phyloP scores from a whole-genome alignment of 306 rosid species.

The Trifolium subterraneum region DNA sequence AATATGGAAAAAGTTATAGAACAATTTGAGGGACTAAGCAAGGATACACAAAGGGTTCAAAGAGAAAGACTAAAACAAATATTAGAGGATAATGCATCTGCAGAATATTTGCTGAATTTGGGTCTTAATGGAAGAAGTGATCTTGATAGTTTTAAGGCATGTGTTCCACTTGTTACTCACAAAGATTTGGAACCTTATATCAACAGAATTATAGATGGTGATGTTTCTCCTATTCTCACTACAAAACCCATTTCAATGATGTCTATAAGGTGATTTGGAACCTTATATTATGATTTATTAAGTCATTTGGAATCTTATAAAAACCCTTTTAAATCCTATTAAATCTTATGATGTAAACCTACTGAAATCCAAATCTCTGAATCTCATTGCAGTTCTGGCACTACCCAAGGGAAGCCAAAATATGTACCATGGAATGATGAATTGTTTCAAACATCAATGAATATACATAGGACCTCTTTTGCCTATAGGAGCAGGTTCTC shows the following conservation, averaged over 20 bases:
- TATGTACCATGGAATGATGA: constrained; percentile 88
- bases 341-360: background rate
- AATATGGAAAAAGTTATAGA: constrained; percentile 65
- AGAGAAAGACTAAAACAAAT: constrained; percentile 68
- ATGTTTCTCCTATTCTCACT: constrained; percentile 73
- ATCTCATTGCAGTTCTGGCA: constrained; percentile 79
- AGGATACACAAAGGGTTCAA: constrained; percentile 75
- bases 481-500: constrained; percentile 84
- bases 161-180: constrained; percentile 82
- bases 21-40: constrained; percentile 70
- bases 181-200: constrained; percentile 69
- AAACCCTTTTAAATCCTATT: background rate
- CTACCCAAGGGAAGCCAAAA: constrained; percentile 90
- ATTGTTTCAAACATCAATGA: constrained; percentile 76
- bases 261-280: constrained; percentile 92
- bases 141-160: constrained; percentile 71
- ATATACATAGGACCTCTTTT: constrained; percentile 78
- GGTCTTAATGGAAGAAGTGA: constrained; percentile 88
- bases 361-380: too few species aligned
- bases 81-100: constrained; percentile 71
- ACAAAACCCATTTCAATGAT: constrained; percentile 76
- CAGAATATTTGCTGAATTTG: constrained; percentile 70
- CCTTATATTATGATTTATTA: too few species aligned
- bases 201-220: constrained; percentile 73
- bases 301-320: too few species aligned